Conservation (phyloP, 1,284 basidiomycete genomes). For the Pterula multifida region DNA sequence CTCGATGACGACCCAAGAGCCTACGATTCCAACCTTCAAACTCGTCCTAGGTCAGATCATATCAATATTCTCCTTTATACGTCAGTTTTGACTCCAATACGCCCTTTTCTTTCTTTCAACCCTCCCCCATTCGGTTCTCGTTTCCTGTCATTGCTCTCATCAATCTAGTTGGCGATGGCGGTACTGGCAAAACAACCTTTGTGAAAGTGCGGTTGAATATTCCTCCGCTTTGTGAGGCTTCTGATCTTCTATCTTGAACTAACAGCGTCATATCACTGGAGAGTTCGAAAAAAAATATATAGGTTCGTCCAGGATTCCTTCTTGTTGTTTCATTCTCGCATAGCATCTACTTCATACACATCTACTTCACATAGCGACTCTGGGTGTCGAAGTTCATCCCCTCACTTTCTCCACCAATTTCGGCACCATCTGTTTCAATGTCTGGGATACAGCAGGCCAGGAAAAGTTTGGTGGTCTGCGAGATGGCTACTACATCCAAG, state of each 20-base stretch:
- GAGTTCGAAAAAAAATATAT: constrained; percentile 99
- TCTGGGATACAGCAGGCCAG: constrained; percentile 99
- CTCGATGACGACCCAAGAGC: constrained; percentile 30
- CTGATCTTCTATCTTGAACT: constrained; percentile 9
- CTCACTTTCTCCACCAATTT: constrained; percentile 96
- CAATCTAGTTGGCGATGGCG: constrained; percentile 83
- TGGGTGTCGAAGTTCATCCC: constrained; percentile 99
- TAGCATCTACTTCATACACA: no score
- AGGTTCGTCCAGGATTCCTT: constrained; percentile 39
- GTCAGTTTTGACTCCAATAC: constrained; percentile 10
- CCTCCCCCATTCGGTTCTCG: constrained; percentile 11
- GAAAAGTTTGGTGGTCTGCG: constrained; percentile 99
- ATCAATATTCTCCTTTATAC: constrained; percentile 12
- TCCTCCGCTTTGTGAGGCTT: constrained; percentile 22
- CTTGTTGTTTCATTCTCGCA: constrained; percentile 11
- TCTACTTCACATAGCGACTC: constrained; percentile 58
- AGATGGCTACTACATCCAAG: constrained; percentile 98
- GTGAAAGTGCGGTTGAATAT: constrained; percentile 63
- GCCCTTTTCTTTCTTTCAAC: constrained; percentile 10
- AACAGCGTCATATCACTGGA: constrained; percentile 92
- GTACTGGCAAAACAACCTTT: constrained; percentile 97
- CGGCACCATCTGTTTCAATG: constrained; percentile 98
- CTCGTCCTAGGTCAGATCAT: constrained; percentile 81
- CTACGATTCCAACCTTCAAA: constrained; percentile 85
- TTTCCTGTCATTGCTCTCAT: constrained; percentile 17